phyloP scores from a whole-genome alignment of 495 filamentous ascomycete species.

The Lasiosphaeriaceae sp. region DNA sequence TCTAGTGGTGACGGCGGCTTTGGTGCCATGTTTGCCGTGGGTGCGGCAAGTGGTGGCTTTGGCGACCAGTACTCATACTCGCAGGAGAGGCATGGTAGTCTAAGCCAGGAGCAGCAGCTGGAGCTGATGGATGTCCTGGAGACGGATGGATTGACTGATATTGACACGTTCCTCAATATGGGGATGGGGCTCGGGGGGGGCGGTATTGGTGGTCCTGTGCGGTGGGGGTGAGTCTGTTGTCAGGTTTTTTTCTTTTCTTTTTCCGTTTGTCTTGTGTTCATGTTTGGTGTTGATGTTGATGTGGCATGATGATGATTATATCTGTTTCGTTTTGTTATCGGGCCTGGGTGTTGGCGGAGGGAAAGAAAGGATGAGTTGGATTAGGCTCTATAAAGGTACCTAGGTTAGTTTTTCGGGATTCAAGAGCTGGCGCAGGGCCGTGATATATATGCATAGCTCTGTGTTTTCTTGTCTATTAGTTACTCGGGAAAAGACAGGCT shows the following conservation, averaged over 20 bases:
- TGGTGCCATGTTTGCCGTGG: slow-evolving; percentile 30
- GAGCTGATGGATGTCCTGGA: slow-evolving; percentile 66
- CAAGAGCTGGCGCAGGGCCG: too few species aligned
- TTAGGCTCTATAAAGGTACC: too few species aligned
- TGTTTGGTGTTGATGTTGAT: not conserved
- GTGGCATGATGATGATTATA: not conserved
- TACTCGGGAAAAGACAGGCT: too few species aligned
- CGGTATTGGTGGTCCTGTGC: slow-evolving; percentile 6
- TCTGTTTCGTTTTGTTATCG: too few species aligned
- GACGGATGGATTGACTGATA: slow-evolving; percentile 59
- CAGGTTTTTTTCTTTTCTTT: not conserved
- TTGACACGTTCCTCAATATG: slow-evolving; percentile 56
- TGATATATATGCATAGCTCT: too few species aligned
- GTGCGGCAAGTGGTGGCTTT: slow-evolving; percentile 16
- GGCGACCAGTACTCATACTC: slow-evolving; percentile 28
- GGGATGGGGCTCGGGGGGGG: slow-evolving; percentile 18
- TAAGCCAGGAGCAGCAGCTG: slow-evolving; percentile 67
- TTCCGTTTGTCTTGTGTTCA: not conserved
- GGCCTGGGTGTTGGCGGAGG: too few species aligned
- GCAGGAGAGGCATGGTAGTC: slow-evolving; percentile 53
- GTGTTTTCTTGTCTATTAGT: too few species aligned
- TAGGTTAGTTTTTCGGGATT: too few species aligned
- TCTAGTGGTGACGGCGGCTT: slow-evolving; percentile 21
- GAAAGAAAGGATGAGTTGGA: too few species aligned
- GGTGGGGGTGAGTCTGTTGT: slow-evolving; percentile 6